Percentiles rank a stretch among this genome's conserved stretches.
Evolutionary conservation across 2,329 filamentous ascomycete genomes (phyloP).

Genomic region (Penicillium sp.): DNA sequence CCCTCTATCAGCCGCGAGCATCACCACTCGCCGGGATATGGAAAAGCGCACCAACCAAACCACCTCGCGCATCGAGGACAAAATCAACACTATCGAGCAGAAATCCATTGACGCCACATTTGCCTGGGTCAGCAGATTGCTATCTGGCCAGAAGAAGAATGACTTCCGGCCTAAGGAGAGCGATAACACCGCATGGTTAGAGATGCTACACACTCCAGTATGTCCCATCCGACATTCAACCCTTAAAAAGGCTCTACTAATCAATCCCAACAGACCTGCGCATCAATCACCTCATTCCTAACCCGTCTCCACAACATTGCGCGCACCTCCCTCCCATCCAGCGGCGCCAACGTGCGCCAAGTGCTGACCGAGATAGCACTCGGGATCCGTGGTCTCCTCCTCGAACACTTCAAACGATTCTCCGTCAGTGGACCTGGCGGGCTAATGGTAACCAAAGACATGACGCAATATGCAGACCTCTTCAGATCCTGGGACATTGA

Average conservation of each 20-base stretch:
- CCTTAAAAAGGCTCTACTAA: background rate
- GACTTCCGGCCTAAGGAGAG: slow-evolving; percentile 88
- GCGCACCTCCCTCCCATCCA: slow-evolving; percentile 59
- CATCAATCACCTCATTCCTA: slow-evolving; percentile 77
- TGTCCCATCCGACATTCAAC: slow-evolving; percentile 15
- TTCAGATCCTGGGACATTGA: slow-evolving; percentile 77
- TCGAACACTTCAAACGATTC: slow-evolving; percentile 94
- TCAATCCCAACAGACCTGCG: slow-evolving; percentile 62
- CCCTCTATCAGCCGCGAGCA: slow-evolving; percentile 81
- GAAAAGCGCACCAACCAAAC: slow-evolving; percentile 74
- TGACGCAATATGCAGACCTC: slow-evolving; percentile 86
- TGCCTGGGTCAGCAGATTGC: slow-evolving; percentile 70
- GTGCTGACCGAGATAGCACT: slow-evolving; percentile 82
- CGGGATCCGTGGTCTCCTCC: slow-evolving; percentile 71
- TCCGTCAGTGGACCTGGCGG: slow-evolving; percentile 89
- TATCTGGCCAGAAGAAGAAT: slow-evolving; percentile 77
- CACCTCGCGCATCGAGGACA: slow-evolving; percentile 77
- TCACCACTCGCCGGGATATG: slow-evolving; percentile 85
- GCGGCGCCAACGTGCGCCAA: slow-evolving; percentile 73
- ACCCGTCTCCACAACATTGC: slow-evolving; percentile 62
- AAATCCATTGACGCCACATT: slow-evolving; percentile 69
- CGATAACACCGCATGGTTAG: slow-evolving; percentile 57
- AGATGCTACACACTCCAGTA: slow-evolving; percentile 73
- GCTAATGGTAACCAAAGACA: slow-evolving; percentile 93
- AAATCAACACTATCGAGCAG: slow-evolving; percentile 69